Evolutionary conservation across 2,329 filamentous ascomycete species (phyloP), one percentile per base, ranked within the genome.

Genomic region (Penicillium sclerotiorum): DNA sequence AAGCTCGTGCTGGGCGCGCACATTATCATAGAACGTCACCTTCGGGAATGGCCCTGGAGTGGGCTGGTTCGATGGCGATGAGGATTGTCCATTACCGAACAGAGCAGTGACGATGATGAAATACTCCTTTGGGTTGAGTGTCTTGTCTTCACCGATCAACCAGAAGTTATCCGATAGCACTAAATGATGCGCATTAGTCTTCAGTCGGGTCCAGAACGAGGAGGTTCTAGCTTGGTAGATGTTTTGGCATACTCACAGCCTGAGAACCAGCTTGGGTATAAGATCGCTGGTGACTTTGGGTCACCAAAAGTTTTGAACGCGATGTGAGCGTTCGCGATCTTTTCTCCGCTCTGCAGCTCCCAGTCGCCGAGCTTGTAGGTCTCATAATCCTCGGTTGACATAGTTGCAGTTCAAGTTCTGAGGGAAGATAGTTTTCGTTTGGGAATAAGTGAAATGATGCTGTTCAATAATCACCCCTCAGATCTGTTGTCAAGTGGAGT

Each of bases 241-340:
- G 17, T n/a, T 15, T 23, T 18, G 6, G 22, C 6, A 25, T n/a
- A 50, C 42, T 21, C n/a, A 50, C 48, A 39, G 15, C 85, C 85
- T 15, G 83, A 85, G 66, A 85, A 92, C 88, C 88, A 92, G 2
- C 84, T 85, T 2, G 88, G 89, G 62, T 92, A 92, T 53, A 92
- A 80, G 50, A 92, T 81, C 2, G 83, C 84, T 7, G 88, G 87
- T 5, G 73, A 76, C 0, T 73, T 78, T 0, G 80, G 66, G 48
- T 85, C 75, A 17, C 89, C 89, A 58, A 88, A 86, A 0, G 88
- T 89, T 69, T 88, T 90, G 76, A 89, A 93, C 13, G 88, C 87
- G 46, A 93, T 83, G 61, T 82, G 80, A 1, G 89, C 88, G 57
- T 81, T 68, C 1, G 80, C 77, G 15, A 92, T 77, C 5, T 72